A percentile compares a stretch with the other conserved stretches of the same genome.
These are phyloP conservation scores for Brasilioporus rufonigricans DNA, from an alignment of 768 basidiomycete genomes.

Conservation along the genomic window DNA sequence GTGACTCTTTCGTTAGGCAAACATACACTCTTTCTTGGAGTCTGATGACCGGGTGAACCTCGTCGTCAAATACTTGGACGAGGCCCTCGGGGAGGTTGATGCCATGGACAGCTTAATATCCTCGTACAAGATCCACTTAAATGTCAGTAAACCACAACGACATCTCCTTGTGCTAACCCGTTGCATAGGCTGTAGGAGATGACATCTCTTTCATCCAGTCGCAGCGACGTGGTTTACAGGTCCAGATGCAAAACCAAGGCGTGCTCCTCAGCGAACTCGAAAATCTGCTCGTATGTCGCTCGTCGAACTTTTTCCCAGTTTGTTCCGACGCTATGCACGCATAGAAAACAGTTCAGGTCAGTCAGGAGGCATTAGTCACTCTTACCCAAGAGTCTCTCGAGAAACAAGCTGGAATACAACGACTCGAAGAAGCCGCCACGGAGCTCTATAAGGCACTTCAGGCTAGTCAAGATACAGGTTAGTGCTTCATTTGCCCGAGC, in stretches of 20 bases:
- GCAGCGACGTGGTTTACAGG: constrained; percentile 94
- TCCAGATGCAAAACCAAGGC: constrained; percentile 94
- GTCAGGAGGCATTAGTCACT: constrained; percentile 65
- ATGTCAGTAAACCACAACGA: constrained; percentile 52
- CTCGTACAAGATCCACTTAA: constrained; percentile 94
- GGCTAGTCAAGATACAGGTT: constrained; percentile 86
- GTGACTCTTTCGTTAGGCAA: constrained; percentile 51
- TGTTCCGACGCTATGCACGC: background rate
- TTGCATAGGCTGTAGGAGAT: constrained; percentile 79
- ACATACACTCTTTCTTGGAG: constrained; percentile 96
- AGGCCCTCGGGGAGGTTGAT: constrained; percentile 85
- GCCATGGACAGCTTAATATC: constrained; percentile 86
- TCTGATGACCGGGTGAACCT: constrained; percentile 86
- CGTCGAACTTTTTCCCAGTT: background rate
- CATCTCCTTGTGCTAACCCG: constrained; percentile 10
- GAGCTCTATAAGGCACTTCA: constrained; percentile 95
- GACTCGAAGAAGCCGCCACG: constrained; percentile 77
- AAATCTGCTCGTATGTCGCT: constrained; percentile 67
- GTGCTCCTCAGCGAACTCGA: constrained; percentile 82
- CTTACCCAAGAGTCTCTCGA: constrained; percentile 91
- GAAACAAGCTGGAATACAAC: constrained; percentile 68
- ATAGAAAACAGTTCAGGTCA: constrained; percentile 95
- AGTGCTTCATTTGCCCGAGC: background rate
- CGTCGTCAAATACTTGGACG: constrained; percentile 87
- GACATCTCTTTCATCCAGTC: constrained; percentile 96